A percentile compares a stretch with the other conserved stretches of the same genome.
Evolutionary conservation across 208 protist species (phyloP).

Genomic region (Zelonia costaricensis): DNA sequence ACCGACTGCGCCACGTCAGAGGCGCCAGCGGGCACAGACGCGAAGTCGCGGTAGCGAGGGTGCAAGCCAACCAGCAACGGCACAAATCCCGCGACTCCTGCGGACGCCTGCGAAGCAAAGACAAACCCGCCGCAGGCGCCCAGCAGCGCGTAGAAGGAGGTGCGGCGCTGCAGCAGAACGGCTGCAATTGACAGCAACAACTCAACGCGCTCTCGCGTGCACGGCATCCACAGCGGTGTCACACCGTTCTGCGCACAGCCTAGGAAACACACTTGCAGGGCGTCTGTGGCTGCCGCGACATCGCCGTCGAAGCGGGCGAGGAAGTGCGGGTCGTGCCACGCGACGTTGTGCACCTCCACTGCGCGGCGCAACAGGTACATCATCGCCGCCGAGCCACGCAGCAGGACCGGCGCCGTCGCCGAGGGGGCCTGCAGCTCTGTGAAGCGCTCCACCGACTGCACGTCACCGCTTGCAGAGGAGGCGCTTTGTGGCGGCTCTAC

Average conservation of each 20-base stretch:
- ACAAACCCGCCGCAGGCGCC: constrained; percentile 40
- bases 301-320: constrained; percentile 37
- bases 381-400: constrained; percentile 85
- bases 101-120: constrained; percentile 26
- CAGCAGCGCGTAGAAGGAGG: constrained; percentile 62
- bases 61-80: constrained; percentile 53
- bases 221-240: constrained; percentile 80
- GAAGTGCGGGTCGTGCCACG: constrained; percentile 66
- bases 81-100: constrained; percentile 41
- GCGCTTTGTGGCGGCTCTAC: background rate
- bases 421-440: background rate
- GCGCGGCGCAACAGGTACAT: constrained; percentile 61
- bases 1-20: constrained; percentile 25
- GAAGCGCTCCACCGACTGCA: background rate
- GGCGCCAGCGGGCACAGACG: background rate
- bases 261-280: constrained; percentile 55
- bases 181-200: constrained; percentile 57
- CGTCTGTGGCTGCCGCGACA: constrained; percentile 32
- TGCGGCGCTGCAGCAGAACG: constrained; percentile 18
- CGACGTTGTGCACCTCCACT: constrained; percentile 53
- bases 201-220: constrained; percentile 49
- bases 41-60: constrained; percentile 70
- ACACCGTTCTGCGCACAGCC: constrained; percentile 54
- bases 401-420: constrained; percentile 4
- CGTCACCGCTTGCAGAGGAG: no score